These are phyloP conservation scores for Magnusiomyces fungicola DNA, from an alignment of 1,139 yeast genomes.

Conservation along the genomic window DNA sequence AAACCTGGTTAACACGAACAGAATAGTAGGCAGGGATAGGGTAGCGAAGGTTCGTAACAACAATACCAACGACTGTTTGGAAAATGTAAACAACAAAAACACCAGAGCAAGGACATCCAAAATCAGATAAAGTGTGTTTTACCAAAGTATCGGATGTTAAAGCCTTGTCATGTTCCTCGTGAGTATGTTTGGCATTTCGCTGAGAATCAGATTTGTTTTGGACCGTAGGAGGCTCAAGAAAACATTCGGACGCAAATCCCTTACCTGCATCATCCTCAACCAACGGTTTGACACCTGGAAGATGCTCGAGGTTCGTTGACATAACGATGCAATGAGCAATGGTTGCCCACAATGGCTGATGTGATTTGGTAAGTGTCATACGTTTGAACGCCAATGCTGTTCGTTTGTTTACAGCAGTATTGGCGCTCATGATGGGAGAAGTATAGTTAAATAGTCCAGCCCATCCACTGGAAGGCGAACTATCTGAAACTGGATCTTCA, in stretches of 20 bases:
- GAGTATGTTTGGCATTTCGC: conserved; percentile 11
- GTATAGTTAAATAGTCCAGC: not conserved
- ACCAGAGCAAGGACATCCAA: conserved; percentile 14
- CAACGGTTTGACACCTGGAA: conserved; percentile 6
- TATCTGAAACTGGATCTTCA: not conserved
- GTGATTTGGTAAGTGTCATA: conserved; percentile 24
- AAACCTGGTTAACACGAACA: conserved; percentile 31
- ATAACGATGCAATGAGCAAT: conserved; percentile 32
- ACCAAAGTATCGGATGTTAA: conserved; percentile 4
- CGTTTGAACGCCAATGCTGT: conserved; percentile 20
- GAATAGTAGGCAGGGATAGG: conserved; percentile 20
- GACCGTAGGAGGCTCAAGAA: conserved; percentile 7
- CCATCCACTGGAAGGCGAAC: conserved; percentile 4
- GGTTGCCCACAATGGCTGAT: conserved; percentile 35
- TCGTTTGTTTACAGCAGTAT: not conserved
- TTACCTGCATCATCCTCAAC: not conserved
- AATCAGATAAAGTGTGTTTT: not conserved
- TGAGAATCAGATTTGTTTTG: too few relatives aligned
- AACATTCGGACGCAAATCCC: conserved; percentile 6
- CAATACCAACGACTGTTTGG: conserved; percentile 31
- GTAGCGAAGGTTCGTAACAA: conserved; percentile 21
- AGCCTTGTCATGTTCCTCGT: conserved; percentile 3
- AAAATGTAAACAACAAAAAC: conserved; percentile 28
- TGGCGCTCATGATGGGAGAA: not conserved
- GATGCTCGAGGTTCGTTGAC: conserved; percentile 30